Conservation (phyloP, 2,329 filamentous ascomycete genomes). For the Cordyceps farinosa region DNA sequence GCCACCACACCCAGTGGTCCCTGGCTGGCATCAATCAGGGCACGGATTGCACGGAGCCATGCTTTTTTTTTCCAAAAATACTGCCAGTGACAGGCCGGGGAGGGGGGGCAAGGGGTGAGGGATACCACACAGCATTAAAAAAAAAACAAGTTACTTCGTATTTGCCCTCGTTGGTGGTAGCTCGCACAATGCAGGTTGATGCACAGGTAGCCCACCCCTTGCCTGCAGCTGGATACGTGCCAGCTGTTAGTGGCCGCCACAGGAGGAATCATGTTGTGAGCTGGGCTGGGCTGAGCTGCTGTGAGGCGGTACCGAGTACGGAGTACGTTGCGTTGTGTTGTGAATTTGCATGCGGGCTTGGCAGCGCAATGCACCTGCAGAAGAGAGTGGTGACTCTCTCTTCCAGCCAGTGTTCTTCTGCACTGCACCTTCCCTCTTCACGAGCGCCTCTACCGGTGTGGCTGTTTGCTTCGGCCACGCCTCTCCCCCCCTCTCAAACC, state of each 20-base stretch:
- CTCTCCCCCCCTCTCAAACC: neutral
- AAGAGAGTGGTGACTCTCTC: too few species aligned
- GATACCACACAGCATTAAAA: neutral
- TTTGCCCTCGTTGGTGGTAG: neutral
- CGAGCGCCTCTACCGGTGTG: neutral
- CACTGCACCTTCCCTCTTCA: neutral
- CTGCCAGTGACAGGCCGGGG: neutral
- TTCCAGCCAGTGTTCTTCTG: neutral
- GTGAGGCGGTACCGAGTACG: too few species aligned
- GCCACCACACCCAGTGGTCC: neutral
- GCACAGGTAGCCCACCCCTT: neutral
- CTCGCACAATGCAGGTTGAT: constrained; percentile 5
- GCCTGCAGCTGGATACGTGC: neutral
- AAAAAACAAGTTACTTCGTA: neutral
- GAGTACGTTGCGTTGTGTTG: too few species aligned
- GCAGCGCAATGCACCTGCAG: too few species aligned
- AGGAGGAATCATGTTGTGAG: neutral
- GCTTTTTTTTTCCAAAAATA: neutral
- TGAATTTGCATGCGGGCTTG: too few species aligned
- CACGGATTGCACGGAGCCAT: too few species aligned
- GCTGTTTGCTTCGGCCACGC: constrained; percentile 7
- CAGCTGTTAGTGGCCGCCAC: neutral
- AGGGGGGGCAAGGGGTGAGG: neutral
- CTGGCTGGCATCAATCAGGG: too few species aligned
- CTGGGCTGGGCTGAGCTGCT: too few species aligned